phyloP scores from a whole-genome alignment of 257 asterid genomes.

The Solanum virginianum region DNA sequence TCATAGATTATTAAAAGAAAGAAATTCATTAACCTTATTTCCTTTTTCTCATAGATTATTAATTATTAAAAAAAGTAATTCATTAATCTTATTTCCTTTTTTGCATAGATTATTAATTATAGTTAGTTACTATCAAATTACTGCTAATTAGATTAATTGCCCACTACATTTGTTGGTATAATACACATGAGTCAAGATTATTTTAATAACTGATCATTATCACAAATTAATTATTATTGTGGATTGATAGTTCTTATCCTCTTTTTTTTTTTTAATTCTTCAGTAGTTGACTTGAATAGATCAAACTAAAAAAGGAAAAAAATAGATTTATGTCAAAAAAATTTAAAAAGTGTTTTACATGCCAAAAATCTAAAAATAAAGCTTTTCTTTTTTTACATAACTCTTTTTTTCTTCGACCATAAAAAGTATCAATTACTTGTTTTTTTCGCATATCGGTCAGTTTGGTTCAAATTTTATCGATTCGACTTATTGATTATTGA shows the following conservation, averaged over 20 bases:
- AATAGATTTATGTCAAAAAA: neutral
- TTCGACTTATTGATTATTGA: no score
- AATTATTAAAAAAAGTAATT: no score
- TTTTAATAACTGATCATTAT: neutral
- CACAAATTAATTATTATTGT: neutral
- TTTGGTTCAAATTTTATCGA: no score
- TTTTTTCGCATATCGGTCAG: no score
- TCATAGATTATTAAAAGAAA: no score
- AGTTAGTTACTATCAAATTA: neutral
- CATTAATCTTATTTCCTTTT: no score
- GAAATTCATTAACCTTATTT: neutral
- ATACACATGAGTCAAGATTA: neutral
- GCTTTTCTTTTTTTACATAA: neutral
- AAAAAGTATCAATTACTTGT: neutral
- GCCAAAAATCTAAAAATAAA: neutral
- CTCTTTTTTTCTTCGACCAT: neutral
- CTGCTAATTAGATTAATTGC: neutral
- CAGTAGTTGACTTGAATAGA: neutral
- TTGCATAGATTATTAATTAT: neutral
- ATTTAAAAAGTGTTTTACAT: neutral
- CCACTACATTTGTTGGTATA: neutral
- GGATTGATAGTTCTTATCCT: neutral
- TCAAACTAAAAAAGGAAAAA: neutral
- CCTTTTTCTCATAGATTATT: neutral
- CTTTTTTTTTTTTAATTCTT: neutral